phyloP scores from a whole-genome alignment of 2,329 filamentous ascomycete species.

The Cladosporium austrohemisphaericum region DNA sequence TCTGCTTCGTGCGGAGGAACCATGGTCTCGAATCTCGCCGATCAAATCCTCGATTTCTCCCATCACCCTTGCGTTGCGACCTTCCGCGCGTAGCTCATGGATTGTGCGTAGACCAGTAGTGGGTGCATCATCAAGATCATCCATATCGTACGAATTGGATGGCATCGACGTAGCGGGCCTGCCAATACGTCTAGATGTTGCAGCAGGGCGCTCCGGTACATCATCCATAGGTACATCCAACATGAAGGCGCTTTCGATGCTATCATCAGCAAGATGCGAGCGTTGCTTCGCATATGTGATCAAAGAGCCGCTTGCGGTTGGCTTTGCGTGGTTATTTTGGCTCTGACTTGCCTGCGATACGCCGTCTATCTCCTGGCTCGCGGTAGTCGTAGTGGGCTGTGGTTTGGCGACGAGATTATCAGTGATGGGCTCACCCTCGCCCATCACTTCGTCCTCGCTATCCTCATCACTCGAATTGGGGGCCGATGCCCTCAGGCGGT shows the following conservation, averaged over 20 bases:
- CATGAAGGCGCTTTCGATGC: slow-evolving; percentile 37
- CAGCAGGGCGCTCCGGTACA: slow-evolving; percentile 20
- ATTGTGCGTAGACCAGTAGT: slow-evolving; percentile 52
- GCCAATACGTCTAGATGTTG: slow-evolving; percentile 22
- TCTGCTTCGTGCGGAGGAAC: slow-evolving; percentile 41
- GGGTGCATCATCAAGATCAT: slow-evolving; percentile 43
- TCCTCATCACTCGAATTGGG: slow-evolving; percentile 23
- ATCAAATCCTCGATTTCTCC: slow-evolving; percentile 54
- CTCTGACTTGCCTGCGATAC: background rate
- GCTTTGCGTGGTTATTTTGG: slow-evolving; percentile 1
- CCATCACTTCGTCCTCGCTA: slow-evolving; percentile 17
- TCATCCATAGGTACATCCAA: slow-evolving; percentile 30
- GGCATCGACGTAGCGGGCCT: slow-evolving; percentile 13
- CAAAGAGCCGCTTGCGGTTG: slow-evolving; percentile 4
- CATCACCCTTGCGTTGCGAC: slow-evolving; percentile 54
- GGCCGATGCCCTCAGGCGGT: slow-evolving; percentile 32
- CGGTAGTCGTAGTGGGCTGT: background rate
- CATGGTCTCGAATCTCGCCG: slow-evolving; percentile 54
- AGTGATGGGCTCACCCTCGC: slow-evolving; percentile 13
- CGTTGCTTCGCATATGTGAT: slow-evolving; percentile 59
- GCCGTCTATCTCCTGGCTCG: background rate
- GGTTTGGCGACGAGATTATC: no score
- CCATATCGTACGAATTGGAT: slow-evolving; percentile 29
- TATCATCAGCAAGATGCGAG: slow-evolving; percentile 56
- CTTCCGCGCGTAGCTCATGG: slow-evolving; percentile 59